A percentile compares a stretch with the other conserved stretches of the same genome.
phyloP scores from a whole-genome alignment of 73 alveolate genomes.

The Stentor coeruleus region DNA sequence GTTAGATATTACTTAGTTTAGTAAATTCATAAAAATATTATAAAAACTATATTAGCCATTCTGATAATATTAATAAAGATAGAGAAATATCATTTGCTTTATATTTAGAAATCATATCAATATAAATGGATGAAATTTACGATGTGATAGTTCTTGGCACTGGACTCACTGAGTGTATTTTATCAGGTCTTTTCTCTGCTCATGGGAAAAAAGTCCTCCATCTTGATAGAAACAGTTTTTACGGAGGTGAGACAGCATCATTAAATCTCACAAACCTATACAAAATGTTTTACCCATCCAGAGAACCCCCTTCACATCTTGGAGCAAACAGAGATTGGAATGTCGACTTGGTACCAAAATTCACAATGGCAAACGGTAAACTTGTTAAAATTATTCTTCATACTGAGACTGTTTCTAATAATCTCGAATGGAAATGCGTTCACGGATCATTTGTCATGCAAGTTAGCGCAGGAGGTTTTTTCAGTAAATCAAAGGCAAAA shows the following conservation, averaged over 20 bases:
- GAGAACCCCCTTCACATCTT: conserved; percentile 21
- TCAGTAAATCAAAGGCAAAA: conserved; percentile 28
- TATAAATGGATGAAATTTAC: conserved; percentile 44
- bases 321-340: conserved; percentile 93
- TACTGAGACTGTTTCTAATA: conserved; percentile 74
- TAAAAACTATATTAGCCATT: too few species aligned
- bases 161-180: conserved; percentile 97
- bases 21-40: too few species aligned
- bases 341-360: conserved; percentile 96
- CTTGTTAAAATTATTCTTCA: conserved; percentile 86
- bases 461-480: background rate
- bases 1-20: too few species aligned
- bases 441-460: conserved; percentile 17
- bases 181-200: conserved; percentile 89
- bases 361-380: conserved; percentile 96
- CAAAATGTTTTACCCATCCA: conserved; percentile 82
- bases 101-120: too few species aligned
- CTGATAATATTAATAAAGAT: too few species aligned
- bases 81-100: too few species aligned
- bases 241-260: conserved; percentile 76
- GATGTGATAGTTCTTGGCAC: conserved; percentile 48
- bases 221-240: conserved; percentile 91
- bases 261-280: conserved; percentile 92
- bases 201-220: conserved; percentile 92
- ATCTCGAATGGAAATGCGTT: conserved; percentile 66